Conservation (phyloP, 805 yeast genomes). For the Jamesozyma spencerorum region DNA sequence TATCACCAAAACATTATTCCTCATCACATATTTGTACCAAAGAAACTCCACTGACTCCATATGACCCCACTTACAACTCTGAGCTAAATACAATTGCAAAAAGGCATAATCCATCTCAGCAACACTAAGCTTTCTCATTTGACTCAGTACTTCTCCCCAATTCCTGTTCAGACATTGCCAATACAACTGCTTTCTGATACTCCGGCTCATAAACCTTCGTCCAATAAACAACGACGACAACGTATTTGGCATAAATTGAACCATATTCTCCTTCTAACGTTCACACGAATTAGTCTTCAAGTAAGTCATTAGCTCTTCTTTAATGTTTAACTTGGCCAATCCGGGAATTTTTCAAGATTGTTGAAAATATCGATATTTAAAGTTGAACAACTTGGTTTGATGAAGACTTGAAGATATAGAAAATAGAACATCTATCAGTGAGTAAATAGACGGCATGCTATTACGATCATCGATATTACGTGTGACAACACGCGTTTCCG, state of each 20-base stretch:
- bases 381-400: not conserved
- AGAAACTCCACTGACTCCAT: slow-evolving; percentile 18
- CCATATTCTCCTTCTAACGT: too few relatives aligned
- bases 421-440: too few relatives aligned
- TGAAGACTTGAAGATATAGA: too few relatives aligned
- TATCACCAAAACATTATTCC: slow-evolving; percentile 12
- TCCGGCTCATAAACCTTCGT: slow-evolving; percentile 9
- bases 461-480: slow-evolving; percentile 19
- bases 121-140: slow-evolving; percentile 10
- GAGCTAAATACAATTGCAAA: slow-evolving; percentile 16
- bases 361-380: not conserved
- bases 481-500: slow-evolving; percentile 15
- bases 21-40: slow-evolving; percentile 24
- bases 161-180: slow-evolving; percentile 20
- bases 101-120: slow-evolving; percentile 19
- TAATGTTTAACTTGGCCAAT: not conserved
- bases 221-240: too few relatives aligned
- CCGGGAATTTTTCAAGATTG: too few relatives aligned
- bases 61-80: slow-evolving; percentile 24
- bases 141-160: slow-evolving; percentile 15
- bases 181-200: slow-evolving; percentile 10
- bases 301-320: too few relatives aligned
- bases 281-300: too few relatives aligned
- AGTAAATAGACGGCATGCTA: slow-evolving; percentile 9
- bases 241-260: too few relatives aligned